Evolutionary conservation across 352 stramenopile genomes (phyloP).

Genomic region (Phytopythium montanum): DNA sequence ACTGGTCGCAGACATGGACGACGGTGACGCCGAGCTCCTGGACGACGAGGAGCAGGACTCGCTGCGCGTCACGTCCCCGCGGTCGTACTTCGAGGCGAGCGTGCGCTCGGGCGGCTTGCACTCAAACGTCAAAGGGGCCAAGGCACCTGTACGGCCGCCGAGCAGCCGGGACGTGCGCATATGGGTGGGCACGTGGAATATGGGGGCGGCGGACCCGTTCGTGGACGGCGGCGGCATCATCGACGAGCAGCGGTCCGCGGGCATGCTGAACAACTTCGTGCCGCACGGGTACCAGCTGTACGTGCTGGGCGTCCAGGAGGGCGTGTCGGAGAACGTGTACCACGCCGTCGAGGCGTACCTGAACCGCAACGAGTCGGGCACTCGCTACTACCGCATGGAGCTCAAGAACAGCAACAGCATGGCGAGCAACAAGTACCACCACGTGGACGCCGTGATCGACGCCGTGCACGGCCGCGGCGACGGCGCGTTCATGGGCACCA

Average conservation of each 20-base stretch:
- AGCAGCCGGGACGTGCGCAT: constrained; percentile 57
- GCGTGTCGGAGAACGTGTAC: constrained; percentile 84
- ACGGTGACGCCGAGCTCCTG: constrained; percentile 18
- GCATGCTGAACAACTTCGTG: constrained; percentile 74
- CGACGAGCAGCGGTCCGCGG: constrained; percentile 62
- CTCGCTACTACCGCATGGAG: constrained; percentile 67
- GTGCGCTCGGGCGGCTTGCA: constrained; percentile 43
- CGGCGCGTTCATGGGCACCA: constrained; percentile 78
- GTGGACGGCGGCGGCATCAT: constrained; percentile 66
- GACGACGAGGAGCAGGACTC: constrained; percentile 12
- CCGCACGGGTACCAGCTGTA: constrained; percentile 86
- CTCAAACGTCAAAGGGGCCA: constrained; percentile 13
- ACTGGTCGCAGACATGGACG: constrained; percentile 27
- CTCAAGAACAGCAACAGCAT: constrained; percentile 73
- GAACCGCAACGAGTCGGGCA: constrained; percentile 60
- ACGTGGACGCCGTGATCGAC: constrained; percentile 66
- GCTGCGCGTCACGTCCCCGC: constrained; percentile 47
- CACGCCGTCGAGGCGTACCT: constrained; percentile 74
- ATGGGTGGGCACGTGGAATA: constrained; percentile 88
- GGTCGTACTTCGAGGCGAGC: constrained; percentile 58
- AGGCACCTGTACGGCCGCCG: constrained; percentile 25
- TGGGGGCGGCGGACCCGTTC: constrained; percentile 79
- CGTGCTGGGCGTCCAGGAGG: constrained; percentile 81
- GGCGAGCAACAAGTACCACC: constrained; percentile 62
- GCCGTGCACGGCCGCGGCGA: constrained; percentile 76